Evolutionary conservation across 2,329 filamentous ascomycete species (phyloP).

Genomic region (Eurotiales sp.): DNA sequence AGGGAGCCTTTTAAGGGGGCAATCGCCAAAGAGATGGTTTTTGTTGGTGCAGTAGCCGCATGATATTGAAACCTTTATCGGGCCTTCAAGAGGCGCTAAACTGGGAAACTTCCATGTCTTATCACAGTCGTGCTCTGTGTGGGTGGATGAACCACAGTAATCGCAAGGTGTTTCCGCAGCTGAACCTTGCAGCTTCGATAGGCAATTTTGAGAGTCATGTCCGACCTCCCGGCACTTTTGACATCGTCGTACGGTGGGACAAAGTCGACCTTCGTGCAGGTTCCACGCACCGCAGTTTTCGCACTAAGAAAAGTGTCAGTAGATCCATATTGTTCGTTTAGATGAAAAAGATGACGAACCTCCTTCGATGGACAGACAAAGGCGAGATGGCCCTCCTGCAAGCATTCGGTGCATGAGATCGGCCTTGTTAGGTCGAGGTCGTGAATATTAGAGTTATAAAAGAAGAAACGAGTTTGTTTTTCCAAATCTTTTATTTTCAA

Average conservation of each 20-base stretch:
- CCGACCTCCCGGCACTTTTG: conserved; percentile 61
- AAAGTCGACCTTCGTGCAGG: conserved; percentile 37
- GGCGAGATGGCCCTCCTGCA: conserved; percentile 40
- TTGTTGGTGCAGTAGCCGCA: conserved; percentile 43
- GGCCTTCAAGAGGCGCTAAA: conserved; percentile 22
- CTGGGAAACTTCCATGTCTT: conserved; percentile 52
- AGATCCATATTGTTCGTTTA: background rate
- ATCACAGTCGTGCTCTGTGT: conserved; percentile 59
- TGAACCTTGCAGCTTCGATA: conserved; percentile 57
- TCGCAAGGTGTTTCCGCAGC: conserved; percentile 55
- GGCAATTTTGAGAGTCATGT: conserved; percentile 52
- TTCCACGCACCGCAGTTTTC: conserved; percentile 41
- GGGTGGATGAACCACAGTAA: conserved; percentile 54
- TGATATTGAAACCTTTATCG: conserved; percentile 40
- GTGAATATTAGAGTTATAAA: conserved; percentile 35
- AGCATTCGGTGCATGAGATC: conserved; percentile 41
- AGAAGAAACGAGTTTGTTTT: conserved; percentile 36
- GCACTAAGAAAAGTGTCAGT: conserved; percentile 27
- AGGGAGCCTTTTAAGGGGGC: conserved; percentile 30
- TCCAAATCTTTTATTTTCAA: conserved; percentile 38
- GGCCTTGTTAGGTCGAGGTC: conserved; percentile 40
- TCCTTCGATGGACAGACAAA: conserved; percentile 42
- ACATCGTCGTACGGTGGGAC: conserved; percentile 40
- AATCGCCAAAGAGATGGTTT: conserved; percentile 44
- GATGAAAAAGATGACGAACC: conserved; percentile 24